Base-by-base conservation (phyloP, 2,329 filamentous ascomycete species). In the Diaporthe aspalathi region DNA sequence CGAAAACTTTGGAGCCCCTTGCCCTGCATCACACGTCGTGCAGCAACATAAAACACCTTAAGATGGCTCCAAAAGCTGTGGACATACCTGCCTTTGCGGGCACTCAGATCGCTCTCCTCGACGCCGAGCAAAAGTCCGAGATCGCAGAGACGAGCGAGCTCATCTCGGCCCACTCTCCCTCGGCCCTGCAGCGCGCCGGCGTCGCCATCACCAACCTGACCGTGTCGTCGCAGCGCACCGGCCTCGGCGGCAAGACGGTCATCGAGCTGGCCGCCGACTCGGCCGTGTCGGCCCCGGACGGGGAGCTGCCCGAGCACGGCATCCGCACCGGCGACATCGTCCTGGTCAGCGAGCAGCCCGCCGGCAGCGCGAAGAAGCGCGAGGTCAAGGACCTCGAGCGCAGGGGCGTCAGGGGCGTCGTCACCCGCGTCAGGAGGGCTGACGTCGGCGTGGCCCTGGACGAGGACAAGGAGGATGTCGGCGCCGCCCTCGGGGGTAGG, bases 231-330 rank as follows among this genome's bases (percentile, higher is more conserved):
- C 93, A 93, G 78, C 91, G 95, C 38, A 99, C 96, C 0, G 96
- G 96, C 0, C 86, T 98, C 47, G 96, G 95, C 20, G 96, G 96
- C n/a, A 93, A 94, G 74, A 94, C 93, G 0, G 92, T 99, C 1
- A 84, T 98, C 4, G 95, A 98, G 80, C 89, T 99, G 7, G 84
- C 83, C 1, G 81, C 83, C 1, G 83, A 84, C 20, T 84, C 90
- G 0, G 95, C 98, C 77, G 83, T 89, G 66, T 62, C 24, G 73
- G 35, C 72, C 74, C 7, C 74, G 75, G 70, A 77, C 24, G 81
- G 84, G 0, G 89, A 90, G 73, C 83, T 95, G 24, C 91, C 91
- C 1, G 91, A 94, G 78, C 93, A 95, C 83, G 93, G 92, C 32
- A 83, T 96, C 66, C 86, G 93, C 2, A 87, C 89, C 0, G 94